Evolutionary conservation across 2,329 filamentous ascomycete species (phyloP).

Genomic region (Aspergillus brasiliensis): DNA sequence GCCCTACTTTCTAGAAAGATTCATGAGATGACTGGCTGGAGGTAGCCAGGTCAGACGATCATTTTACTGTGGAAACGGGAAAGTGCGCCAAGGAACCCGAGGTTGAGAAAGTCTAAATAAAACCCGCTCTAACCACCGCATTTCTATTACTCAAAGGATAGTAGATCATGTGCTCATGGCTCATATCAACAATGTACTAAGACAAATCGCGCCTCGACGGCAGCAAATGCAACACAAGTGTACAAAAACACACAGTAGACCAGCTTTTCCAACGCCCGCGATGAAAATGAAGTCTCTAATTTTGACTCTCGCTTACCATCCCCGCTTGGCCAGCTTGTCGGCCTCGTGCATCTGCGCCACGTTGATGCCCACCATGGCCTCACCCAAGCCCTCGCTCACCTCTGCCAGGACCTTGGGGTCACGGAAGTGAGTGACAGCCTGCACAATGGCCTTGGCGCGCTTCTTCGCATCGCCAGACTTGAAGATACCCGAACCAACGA

Average conservation of each 20-base stretch:
- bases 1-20: too few relatives aligned
- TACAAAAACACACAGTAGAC: slow-evolving; percentile 2
- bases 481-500: slow-evolving; percentile 96
- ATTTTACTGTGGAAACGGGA: too few relatives aligned
- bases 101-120: too few relatives aligned
- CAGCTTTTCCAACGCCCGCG: slow-evolving; percentile 18
- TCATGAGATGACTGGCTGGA: too few relatives aligned
- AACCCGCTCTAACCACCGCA: too few relatives aligned
- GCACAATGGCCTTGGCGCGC: slow-evolving; percentile 90
- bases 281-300: slow-evolving; percentile 8
- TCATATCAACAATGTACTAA: slow-evolving; percentile 15
- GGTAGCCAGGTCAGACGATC: too few relatives aligned
- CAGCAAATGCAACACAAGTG: neutral
- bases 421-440: slow-evolving; percentile 86
- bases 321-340: slow-evolving; percentile 81
- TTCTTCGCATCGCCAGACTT: slow-evolving; percentile 90
- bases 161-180: slow-evolving; percentile 17
- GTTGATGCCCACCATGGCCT: slow-evolving; percentile 97
- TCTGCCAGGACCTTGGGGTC: slow-evolving; percentile 84
- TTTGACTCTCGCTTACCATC: slow-evolving; percentile 63
- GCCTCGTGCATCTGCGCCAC: slow-evolving; percentile 73
- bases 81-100: too few relatives aligned
- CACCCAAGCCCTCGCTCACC: slow-evolving; percentile 85
- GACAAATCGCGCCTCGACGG: neutral
- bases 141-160: neutral